Conservation (phyloP, 345 rosid genomes). For the Dimocarpus longan region DNA sequence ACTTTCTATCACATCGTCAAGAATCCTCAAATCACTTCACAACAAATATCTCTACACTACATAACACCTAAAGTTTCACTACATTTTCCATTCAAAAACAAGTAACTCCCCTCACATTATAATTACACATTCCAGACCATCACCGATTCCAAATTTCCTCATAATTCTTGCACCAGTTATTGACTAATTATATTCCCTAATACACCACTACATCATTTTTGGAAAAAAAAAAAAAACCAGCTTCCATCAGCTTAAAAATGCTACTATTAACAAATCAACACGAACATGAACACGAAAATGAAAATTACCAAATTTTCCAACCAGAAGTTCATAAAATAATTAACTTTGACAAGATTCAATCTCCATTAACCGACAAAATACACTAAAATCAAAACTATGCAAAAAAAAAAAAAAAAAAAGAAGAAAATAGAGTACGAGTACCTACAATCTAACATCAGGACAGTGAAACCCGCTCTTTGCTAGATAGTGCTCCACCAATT, state of each 20-base stretch:
- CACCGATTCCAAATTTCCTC: background rate
- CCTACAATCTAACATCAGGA: slow-evolving; percentile 97
- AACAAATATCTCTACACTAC: too few relatives aligned
- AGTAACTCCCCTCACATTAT: background rate
- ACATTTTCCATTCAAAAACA: too few relatives aligned
- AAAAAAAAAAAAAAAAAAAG: background rate
- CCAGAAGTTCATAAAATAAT: background rate
- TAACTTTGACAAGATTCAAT: too few relatives aligned
- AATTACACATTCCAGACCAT: background rate
- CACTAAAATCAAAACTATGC: background rate
- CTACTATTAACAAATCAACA: background rate
- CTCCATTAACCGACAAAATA: background rate
- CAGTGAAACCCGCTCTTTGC: slow-evolving; percentile 98
- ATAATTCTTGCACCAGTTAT: too few relatives aligned
- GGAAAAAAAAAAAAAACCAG: background rate
- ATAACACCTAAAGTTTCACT: too few relatives aligned
- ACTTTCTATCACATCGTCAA: background rate
- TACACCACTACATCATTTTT: background rate
- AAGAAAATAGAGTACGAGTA: slow-evolving; percentile 26
- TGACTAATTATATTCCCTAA: background rate
- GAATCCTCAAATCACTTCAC: background rate
- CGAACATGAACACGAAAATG: too few relatives aligned
- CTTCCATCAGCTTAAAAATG: background rate
- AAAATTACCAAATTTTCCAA: background rate
- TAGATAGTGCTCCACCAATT: slow-evolving; percentile 90